Base-by-base conservation (phyloP, 2,329 filamentous ascomycete species). In the Stagonosporopsis rhizophila region DNA sequence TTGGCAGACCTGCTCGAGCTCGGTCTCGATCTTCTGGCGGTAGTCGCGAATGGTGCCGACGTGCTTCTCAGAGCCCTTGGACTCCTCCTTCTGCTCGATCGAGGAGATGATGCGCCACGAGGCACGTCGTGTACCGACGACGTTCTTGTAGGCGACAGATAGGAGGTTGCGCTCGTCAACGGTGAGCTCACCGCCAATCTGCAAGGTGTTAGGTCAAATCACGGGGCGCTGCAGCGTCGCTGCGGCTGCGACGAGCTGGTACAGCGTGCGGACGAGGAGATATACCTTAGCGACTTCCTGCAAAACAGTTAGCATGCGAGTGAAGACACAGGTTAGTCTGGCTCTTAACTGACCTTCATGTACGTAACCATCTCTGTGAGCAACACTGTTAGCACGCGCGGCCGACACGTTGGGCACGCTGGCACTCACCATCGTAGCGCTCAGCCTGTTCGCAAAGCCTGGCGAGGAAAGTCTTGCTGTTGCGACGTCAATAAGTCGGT, bases 401-500 rank as follows among this genome's bases (percentile, higher is more conserved):
- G 58, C 41, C 56, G 46, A 45, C 44, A 59, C 53, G 53, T 56
- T 47, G 58, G 51, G 40, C 56, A 56, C 52, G 28, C 56, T 48
- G 49, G 69, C 65, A 78, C 85, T 80, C 79, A 87, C 85, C 95
- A 94, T 99, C 94, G 84, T 99, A 99, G 79, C 94, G 94, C 87
- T 98, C 95, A 79, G 95, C 95, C 89, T 99, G 95, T 91, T 98
- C 95, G 87, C 95, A 98, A 79, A 99, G 92, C 85, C 95, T 89
- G 82, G 95, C 95, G 81, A 98, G 92, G 87, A 98, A 98, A 79
- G 95, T 98, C 89, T 98, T 98, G 73, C 74, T 77, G 68, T 63
- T 54, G 46, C 44, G 17, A 52, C 44, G 73, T 76, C 67, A 76
- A 71, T 71, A 60, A 53, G 41, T 25, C 44, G 27, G 51, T 48